Percentiles rank a stretch among this genome's conserved stretches.
Conservation (phyloP, 768 basidiomycete genomes). For the Trametes villosa region DNA sequence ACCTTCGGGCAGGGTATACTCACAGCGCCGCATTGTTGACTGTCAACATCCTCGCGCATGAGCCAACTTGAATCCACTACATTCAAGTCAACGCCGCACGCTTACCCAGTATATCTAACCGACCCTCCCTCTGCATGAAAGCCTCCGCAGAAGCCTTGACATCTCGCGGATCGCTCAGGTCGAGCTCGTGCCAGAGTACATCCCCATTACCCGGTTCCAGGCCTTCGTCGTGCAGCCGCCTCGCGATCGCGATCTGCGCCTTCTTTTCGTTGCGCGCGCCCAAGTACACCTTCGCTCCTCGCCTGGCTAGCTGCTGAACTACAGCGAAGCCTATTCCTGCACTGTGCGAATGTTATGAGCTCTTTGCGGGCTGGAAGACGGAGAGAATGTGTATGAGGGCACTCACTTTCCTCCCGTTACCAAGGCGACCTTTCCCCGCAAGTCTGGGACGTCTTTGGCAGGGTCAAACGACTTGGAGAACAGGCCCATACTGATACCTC, state of each 20-base stretch:
- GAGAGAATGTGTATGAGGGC: too few relatives aligned
- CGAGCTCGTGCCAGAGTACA: constrained; percentile 54
- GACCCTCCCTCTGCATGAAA: constrained; percentile 51
- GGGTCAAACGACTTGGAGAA: constrained; percentile 30
- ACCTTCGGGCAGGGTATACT: constrained; percentile 8
- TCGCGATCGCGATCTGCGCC: constrained; percentile 53
- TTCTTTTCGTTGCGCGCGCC: constrained; percentile 52
- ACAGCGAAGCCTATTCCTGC: constrained; percentile 56
- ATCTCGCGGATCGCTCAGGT: constrained; percentile 51
- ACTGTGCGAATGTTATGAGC: constrained; percentile 29
- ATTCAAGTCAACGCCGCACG: constrained; percentile 3
- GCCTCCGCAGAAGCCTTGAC: constrained; percentile 53
- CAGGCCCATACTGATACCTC: too few relatives aligned
- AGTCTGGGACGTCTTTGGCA: constrained; percentile 45
- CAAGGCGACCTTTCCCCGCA: constrained; percentile 54
- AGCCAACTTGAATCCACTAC: not conserved
- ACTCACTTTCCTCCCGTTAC: constrained; percentile 69
- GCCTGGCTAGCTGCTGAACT: constrained; percentile 53
- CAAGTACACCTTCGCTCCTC: constrained; percentile 64
- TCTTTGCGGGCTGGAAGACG: too few relatives aligned
- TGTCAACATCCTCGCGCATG: constrained; percentile 25
- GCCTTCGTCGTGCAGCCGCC: constrained; percentile 47
- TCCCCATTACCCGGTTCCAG: constrained; percentile 48
- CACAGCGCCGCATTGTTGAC: constrained; percentile 60
- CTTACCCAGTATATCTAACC: constrained; percentile 62